Base-by-base conservation (phyloP, 2,329 filamentous ascomycete species). In the Neonectria hederae region DNA sequence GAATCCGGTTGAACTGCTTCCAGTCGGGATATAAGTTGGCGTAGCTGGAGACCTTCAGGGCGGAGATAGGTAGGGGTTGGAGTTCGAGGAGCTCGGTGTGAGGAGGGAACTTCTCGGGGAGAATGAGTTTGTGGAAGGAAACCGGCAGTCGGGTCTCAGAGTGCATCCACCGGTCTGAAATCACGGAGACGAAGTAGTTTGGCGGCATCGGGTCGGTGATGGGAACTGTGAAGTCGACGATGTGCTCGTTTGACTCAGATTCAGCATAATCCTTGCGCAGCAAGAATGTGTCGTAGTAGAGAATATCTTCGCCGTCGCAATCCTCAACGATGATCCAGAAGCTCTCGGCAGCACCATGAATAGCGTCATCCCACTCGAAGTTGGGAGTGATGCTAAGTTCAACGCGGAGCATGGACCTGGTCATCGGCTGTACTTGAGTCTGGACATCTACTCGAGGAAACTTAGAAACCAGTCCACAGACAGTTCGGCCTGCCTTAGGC, bases 271-370 rank as follows among this genome's bases (percentile, higher is more conserved):
- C 93, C 75, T 91, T 94, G 46, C 95, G 92, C 26, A 99, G 86
- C 42, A 98, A 83, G 78, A 99, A 98, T 64, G 94, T 93, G 76
- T 99, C 96, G 71, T 97, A 92, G 83, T 93, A 97, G 49, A 99
- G 83, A 48, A 99, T 94, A 62, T 97, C 93, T 77, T 99, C 96
- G 26, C 96, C 96, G 75, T 99, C 96, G 72, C 94, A 97, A 74
- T 99, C 97, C 78, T 99, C 97, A 4, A 97, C 94, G 61, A 99
- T 81, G 66, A 99, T 94, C 96, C 96, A 99, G 81, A 97, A 99
- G 70, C 89, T 93, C 80, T 99, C 94, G 0, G 94, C 92, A 32
- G 86, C 86, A 2, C 96, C 96, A 76, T 99, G 96, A 4, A 99
- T 78, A 26, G 89, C 85, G 67, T 96, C 93, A 70, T 99, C 95